phyloP scores from a whole-genome alignment of 768 basidiomycete species.

The Lactarius evosmus region DNA sequence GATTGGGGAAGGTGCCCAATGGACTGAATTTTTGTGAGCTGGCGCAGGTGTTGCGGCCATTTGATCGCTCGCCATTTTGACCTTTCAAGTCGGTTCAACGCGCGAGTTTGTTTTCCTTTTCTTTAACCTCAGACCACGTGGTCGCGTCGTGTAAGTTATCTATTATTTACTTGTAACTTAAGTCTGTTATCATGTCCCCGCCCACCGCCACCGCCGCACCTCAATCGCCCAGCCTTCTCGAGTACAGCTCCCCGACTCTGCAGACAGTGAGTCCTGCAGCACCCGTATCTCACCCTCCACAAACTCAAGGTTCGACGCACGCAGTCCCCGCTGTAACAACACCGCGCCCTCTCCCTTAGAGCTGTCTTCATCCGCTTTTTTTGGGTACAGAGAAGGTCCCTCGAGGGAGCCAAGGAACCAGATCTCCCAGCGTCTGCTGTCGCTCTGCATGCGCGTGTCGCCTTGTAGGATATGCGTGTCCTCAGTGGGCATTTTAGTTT shows the following conservation, averaged over 20 bases:
- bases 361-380: neutral
- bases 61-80: neutral
- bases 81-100: neutral
- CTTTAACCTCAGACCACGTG: constrained; percentile 9
- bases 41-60: constrained; percentile 29
- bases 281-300: constrained; percentile 32
- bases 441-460: neutral
- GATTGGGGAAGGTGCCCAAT: constrained; percentile 45
- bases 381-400: neutral
- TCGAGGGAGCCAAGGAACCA: constrained; percentile 12
- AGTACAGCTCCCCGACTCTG: constrained; percentile 27
- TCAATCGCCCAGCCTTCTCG: constrained; percentile 36
- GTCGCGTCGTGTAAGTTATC: neutral
- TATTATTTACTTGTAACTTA: constrained; percentile 1
- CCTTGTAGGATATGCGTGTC: neutral
- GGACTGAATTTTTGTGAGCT: constrained; percentile 42
- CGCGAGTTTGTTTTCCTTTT: too few relatives aligned
- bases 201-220: constrained; percentile 35
- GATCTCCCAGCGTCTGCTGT: constrained; percentile 18
- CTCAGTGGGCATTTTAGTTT: neutral
- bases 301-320: constrained; percentile 32
- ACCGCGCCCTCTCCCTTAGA: neutral
- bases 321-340: constrained; percentile 13
- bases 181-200: neutral
- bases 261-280: constrained; percentile 27